Evolutionary conservation across 1,284 basidiomycete species (phyloP).

Genomic region (Trametes polyzona): DNA sequence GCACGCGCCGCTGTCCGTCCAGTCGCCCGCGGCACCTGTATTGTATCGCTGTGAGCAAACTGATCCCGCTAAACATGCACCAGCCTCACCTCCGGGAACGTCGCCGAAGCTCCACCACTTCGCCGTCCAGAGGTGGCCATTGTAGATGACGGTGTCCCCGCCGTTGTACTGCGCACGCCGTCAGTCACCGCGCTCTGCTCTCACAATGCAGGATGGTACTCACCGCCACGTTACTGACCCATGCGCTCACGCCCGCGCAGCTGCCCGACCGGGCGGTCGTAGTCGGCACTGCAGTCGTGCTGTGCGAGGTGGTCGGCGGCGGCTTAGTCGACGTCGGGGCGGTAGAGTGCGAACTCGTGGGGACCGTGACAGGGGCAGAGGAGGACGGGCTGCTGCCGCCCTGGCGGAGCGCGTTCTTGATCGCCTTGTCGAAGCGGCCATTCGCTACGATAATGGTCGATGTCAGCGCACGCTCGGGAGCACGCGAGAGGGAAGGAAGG

Average conservation of each 20-base stretch:
- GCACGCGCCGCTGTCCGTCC: slow-evolving; percentile 46
- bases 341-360: slow-evolving; percentile 31
- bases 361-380: slow-evolving; percentile 13
- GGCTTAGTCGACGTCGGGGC: slow-evolving; percentile 33
- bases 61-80: background rate
- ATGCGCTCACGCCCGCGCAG: slow-evolving; percentile 53
- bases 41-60: background rate
- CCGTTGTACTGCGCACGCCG: slow-evolving; percentile 45
- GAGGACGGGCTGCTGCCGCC: slow-evolving; percentile 35
- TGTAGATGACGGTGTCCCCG: slow-evolving; percentile 48
- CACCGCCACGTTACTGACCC: slow-evolving; percentile 49
- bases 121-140: slow-evolving; percentile 56
- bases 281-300: slow-evolving; percentile 30
- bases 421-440: slow-evolving; percentile 50
- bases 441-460: slow-evolving; percentile 45
- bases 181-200: background rate
- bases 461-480: background rate
- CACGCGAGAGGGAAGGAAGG: background rate
- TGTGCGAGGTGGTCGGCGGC: slow-evolving; percentile 23
- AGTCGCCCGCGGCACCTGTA: slow-evolving; percentile 40
- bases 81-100: slow-evolving; percentile 44
- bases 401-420: slow-evolving; percentile 53
- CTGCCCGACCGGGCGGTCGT: slow-evolving; percentile 37
- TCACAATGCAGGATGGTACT: slow-evolving; percentile 25
- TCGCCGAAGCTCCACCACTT: slow-evolving; percentile 60